Base-by-base conservation (phyloP, 768 basidiomycete species). In the Wakefieldia striispora region DNA sequence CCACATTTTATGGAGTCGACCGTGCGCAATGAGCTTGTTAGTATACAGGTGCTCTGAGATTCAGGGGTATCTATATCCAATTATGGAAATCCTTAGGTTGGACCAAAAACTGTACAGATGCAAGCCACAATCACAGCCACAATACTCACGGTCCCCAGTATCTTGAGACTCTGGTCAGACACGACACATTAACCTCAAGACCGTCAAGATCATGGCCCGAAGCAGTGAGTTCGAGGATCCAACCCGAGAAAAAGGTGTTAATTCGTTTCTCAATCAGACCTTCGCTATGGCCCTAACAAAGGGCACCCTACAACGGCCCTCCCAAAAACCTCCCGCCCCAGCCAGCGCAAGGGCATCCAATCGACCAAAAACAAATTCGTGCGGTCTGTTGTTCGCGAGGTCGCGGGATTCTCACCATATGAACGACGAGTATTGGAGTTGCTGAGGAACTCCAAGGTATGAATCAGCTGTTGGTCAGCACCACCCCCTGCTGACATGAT, bases 361-460 rank as follows among this genome's bases (percentile, higher is more conserved):
- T 93, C 90, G 41, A 82, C 84, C 60, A 93, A 92, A 78, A 94
- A 88, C 68, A 87, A 88, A 64, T 93, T 99, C 64, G 94, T 97
- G 68, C 88, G 91, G 69, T 88, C 85, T 57, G 81, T 98, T 54
- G 79, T 98, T 65, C 84, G 95, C 61, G 97, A 99, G 81, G 97
- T 99, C 69, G 92, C 84, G 63, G 95, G 95, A 54, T 97, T 97
- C 77, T 89, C 93, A 31, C 87, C 95, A 31, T 98, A 99, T 71
- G 97, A 99, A 82, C 82, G 94, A 67, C 84, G 97, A 61, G 94
- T 98, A 48, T 83, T 99, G 88, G 97, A 99, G 75, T 70, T 99
- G 82, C 72, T 97, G 78, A 85, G 95, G 74, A 97, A 97, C 83
- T 94, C 91, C 56, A 97, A 95, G 80, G 89, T 89, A 68, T 59